Base-by-base conservation (phyloP, 179 eudicot species). In the Heliamphora pulchella region DNA sequence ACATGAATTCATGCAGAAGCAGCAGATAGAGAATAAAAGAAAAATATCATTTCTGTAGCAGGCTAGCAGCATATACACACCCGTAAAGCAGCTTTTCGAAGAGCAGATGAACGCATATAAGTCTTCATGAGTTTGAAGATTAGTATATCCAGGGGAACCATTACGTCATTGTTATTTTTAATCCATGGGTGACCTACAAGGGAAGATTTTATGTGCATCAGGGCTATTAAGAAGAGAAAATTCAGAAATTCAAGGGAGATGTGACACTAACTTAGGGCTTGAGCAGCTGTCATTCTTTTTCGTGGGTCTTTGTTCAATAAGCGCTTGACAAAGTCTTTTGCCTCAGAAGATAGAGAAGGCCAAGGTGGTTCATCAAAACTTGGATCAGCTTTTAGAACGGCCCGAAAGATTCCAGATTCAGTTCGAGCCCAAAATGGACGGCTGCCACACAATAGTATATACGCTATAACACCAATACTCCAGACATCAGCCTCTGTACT, bases 391-490 rank as follows among this genome's bases (percentile, higher is more conserved):
- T 90, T 94, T 50, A 94, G 87, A 72, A 93, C 97, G 0, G 98
- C 89, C 50, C 92, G 86, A 78, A 94, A 94, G 68, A 94, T 94
- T 61, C 98, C 98, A 62, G 98, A 94, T 82, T 93, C 96, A 20
- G 96, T 90, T n/a, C 98, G 86, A 70, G 96, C 96, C 98, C 98
- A 93, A 77, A 91, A 94, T n/a, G 98, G 97, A n/a, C 97, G 89
- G 85, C 97, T 94, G 57, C 97, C 98, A 85, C 98, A 91, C 69
- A 94, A 83, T 14, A 94, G 77, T 74, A 94, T 91, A 82, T 94
- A 94, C n/a, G 97, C 86, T 77, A 94, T 91, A 11, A 94, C 98
- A 72, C 97, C 98, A 43, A 94, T 86, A 63, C 96, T 94, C 98
- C 97, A 93, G 20, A 94, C 91, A 84, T 94, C 97, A 75, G 96